Percentiles rank a stretch among this genome's conserved stretches.
Evolutionary conservation across 495 filamentous ascomycete genomes (phyloP).

Genomic region (Podospora conica): DNA sequence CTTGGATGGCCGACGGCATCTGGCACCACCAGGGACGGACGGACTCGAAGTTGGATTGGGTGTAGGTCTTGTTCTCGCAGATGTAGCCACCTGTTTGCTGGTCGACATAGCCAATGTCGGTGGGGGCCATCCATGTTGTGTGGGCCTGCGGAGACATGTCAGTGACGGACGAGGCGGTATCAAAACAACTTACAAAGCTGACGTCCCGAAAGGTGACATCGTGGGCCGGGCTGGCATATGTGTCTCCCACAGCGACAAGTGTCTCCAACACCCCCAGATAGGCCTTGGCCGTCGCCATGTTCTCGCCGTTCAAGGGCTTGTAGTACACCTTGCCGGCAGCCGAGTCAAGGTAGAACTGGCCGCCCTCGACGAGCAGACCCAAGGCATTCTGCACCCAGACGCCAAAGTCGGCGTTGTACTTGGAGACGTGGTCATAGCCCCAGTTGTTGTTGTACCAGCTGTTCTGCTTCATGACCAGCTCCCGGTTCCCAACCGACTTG

Average conservation of each 20-base stretch:
- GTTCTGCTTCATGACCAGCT: constrained; percentile 11
- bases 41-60: constrained; percentile 6
- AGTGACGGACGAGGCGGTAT: background rate
- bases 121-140: background rate
- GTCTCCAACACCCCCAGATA: constrained; percentile 7
- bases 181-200: background rate
- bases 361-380: constrained; percentile 2
- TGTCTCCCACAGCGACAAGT: constrained; percentile 2
- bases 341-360: constrained; percentile 9
- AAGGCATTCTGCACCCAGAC: constrained; percentile 11
- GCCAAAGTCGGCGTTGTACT: constrained; percentile 12
- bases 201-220: constrained; percentile 4
- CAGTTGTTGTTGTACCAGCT: constrained; percentile 7
- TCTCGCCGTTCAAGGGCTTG: constrained; percentile 10
- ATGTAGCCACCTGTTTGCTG: constrained; percentile 8
- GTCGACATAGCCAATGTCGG: constrained; percentile 6
- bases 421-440: constrained; percentile 5
- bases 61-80: constrained; percentile 9
- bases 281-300: constrained; percentile 9
- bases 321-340: constrained; percentile 8
- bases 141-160: background rate
- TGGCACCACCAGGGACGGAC: constrained; percentile 6
- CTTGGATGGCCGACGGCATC: constrained; percentile 6
- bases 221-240: constrained; percentile 3
- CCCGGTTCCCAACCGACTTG: background rate